Percentiles rank a stretch among this genome's conserved stretches.
phyloP scores from a whole-genome alignment of 2,329 filamentous ascomycete species.

The Ophiosphaerella narmari region DNA sequence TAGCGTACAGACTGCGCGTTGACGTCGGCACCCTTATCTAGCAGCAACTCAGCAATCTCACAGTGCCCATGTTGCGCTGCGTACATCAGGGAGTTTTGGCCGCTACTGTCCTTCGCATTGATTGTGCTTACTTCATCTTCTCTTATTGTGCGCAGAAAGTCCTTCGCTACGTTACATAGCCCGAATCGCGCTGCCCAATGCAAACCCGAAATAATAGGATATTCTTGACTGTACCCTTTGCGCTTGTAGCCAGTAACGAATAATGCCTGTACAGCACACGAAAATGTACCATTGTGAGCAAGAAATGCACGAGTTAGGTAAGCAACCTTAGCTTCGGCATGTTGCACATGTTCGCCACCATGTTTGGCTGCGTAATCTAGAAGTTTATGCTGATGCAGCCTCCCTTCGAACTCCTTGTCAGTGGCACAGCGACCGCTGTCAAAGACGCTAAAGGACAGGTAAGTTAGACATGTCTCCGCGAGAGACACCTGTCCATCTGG shows the following conservation, averaged over 20 bases:
- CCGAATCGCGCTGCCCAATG: no score
- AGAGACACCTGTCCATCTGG: slow-evolving; percentile 30
- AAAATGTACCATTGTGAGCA: background rate
- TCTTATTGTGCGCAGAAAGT: no score
- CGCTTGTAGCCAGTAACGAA: no score
- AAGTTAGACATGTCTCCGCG: slow-evolving; percentile 31
- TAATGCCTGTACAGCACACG: slow-evolving; percentile 11
- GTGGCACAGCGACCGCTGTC: slow-evolving; percentile 10
- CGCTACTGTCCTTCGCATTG: no score
- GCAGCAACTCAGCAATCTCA: no score
- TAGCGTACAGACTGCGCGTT: no score
- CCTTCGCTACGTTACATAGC: no score
- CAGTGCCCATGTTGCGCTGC: no score
- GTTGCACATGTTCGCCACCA: slow-evolving; percentile 27
- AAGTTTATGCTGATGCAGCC: slow-evolving; percentile 23
- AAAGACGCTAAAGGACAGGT: slow-evolving; percentile 34
- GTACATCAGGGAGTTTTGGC: no score
- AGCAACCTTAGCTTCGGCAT: slow-evolving; percentile 7
- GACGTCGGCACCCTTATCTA: background rate
- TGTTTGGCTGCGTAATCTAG: slow-evolving; percentile 33
- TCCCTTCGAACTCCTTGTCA: slow-evolving; percentile 17
- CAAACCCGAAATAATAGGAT: no score
- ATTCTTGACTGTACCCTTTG: no score
- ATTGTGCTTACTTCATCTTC: no score
- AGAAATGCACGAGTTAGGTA: slow-evolving; percentile 6